Conservation (phyloP, 306 rosid genomes). For the Vigna unguiculata region DNA sequence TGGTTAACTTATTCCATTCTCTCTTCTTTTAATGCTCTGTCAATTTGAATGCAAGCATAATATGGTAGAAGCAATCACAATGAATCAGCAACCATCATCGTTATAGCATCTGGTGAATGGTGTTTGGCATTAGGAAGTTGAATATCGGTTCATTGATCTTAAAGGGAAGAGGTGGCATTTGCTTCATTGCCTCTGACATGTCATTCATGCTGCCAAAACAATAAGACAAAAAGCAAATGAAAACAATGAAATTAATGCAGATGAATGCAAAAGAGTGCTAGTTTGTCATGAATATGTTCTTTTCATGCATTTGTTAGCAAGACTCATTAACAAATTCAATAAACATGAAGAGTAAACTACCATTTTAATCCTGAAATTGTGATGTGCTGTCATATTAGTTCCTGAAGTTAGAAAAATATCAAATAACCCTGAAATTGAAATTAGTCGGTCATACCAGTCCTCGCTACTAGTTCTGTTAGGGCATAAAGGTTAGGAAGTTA, state of each 20-base stretch:
- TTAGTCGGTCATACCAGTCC: too few species aligned
- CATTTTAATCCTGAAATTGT: too few species aligned
- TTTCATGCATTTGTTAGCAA: not conserved
- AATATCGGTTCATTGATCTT: constrained; percentile 67
- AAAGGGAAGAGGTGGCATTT: constrained; percentile 74
- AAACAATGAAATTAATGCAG: not conserved
- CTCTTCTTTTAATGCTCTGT: not conserved
- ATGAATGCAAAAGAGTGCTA: not conserved
- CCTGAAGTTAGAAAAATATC: too few species aligned
- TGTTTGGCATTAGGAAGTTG: constrained; percentile 56
- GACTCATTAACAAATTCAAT: too few species aligned
- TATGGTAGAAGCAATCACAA: not conserved
- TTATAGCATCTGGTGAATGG: constrained; percentile 56
- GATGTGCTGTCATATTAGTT: too few species aligned
- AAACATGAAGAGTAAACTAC: not conserved
- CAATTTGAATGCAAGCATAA: not conserved
- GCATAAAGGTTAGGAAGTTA: too few species aligned
- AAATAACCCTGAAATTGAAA: too few species aligned
- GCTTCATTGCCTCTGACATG: constrained; percentile 67
- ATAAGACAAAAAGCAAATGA: not conserved
- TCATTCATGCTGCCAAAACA: constrained; percentile 53
- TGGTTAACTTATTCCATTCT: constrained; percentile 21
- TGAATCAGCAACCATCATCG: constrained; percentile 33
- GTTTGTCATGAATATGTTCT: not conserved
- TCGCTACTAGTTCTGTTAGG: too few species aligned